Evolutionary conservation across 2,329 filamentous ascomycete species (phyloP), one percentile per base, ranked within the genome.

Genomic region (Diaporthe helianthi): DNA sequence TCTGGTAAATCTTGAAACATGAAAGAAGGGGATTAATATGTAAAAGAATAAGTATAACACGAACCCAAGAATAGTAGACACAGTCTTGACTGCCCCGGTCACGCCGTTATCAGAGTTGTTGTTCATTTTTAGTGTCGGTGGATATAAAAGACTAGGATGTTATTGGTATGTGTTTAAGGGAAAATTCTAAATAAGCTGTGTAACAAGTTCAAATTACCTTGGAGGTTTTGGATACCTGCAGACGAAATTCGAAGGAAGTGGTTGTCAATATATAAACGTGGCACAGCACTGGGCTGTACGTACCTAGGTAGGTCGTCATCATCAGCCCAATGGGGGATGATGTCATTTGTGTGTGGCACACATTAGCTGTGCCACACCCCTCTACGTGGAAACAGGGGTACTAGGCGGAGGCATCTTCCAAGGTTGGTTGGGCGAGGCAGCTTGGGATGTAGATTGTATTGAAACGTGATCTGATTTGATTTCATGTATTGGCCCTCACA

Each of bases 31-130:
- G 36, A 38, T 12, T 38, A 15, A 38, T 4, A 38, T 10, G 36
- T 38, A 13, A 15, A 4, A 38, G n/a, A n/a, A n/a, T n/a, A n/a
- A n/a, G n/a, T n/a, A n/a, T n/a, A n/a, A n/a, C n/a, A n/a, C n/a
- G n/a, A n/a, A n/a, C n/a, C 77, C 77, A 41, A 78, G 67, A 10
- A 75, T 76, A 4, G 72, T 75, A 2, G 77, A 78, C 65, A 76
- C 75, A 31, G 68, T 63, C 72, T 78, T 75, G 33, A 61, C 68
- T 5, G 69, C 65, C 31, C 71, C 71, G n/a, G 76, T 78, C 58
- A 76, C 73, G 17, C 69, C 55, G 71, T 77, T 75, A 53, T 75
- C 68, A 36, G 75, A 73, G 71, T 73, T 71, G 67, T 73, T 71
- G 69, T 67, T 74, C 71, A 72, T 75, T 24, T 24, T 73, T 66